These are phyloP conservation scores for Tulasnella sp. DNA, from an alignment of 768 basidiomycete species.

Conservation along the genomic window DNA sequence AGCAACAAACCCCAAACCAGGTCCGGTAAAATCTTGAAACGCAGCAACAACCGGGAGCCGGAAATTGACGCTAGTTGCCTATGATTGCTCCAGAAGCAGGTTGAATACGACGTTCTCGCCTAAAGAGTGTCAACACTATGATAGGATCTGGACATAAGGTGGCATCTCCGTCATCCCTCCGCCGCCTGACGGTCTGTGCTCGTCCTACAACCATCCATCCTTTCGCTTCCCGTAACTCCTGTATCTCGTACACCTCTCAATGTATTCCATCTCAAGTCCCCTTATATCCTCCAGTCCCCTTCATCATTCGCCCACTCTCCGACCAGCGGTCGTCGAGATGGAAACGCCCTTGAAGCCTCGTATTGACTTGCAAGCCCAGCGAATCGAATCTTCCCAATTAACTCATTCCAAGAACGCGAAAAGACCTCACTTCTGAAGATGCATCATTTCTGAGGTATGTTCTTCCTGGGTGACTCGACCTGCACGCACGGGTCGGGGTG, in stretches of 20 bases:
- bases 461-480: not conserved
- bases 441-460: not conserved
- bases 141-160: not conserved
- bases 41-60: too few species aligned
- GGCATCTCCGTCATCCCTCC: not conserved
- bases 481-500: too few species aligned
- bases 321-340: not conserved
- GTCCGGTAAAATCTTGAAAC: too few species aligned
- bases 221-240: not conserved
- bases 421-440: not conserved
- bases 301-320: not conserved
- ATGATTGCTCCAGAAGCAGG: too few species aligned
- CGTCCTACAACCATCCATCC: not conserved
- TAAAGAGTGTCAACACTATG: too few species aligned
- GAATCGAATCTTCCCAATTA: not conserved
- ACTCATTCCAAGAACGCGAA: not conserved
- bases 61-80: too few species aligned
- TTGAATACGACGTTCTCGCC: too few species aligned
- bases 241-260: not conserved
- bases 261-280: not conserved
- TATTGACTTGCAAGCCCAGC: not conserved
- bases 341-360: not conserved
- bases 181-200: not conserved
- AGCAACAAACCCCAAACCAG: too few species aligned
- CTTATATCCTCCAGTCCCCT: not conserved